phyloP scores from a whole-genome alignment of 176 grass and related monocot species.

The Zea mays region Zm-B73-REFERENCE-NAM-5.0 NC_050098.1:35935001-35935500 shows the following conservation, averaged over 20 bases:
- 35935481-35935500: background rate
- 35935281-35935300: background rate
- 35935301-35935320: background rate
- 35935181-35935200: no score
- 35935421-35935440: background rate
- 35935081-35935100: no score
- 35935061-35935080: no score
- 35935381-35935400: background rate
- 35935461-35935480: background rate
- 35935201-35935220: background rate
- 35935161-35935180: no score
- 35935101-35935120: no score
- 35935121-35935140: no score
- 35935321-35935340: background rate
- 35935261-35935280: background rate
- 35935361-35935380: slow-evolving; percentile 7
- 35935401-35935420: background rate
- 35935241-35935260: background rate
- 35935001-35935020: background rate
- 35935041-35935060: background rate
- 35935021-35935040: background rate
- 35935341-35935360: background rate
- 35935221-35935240: background rate
- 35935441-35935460: background rate
- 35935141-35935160: no score